These are phyloP conservation scores for Colletotrichum phormii DNA, from an alignment of 2,329 filamentous ascomycete species.

Conservation along the genomic window DNA sequence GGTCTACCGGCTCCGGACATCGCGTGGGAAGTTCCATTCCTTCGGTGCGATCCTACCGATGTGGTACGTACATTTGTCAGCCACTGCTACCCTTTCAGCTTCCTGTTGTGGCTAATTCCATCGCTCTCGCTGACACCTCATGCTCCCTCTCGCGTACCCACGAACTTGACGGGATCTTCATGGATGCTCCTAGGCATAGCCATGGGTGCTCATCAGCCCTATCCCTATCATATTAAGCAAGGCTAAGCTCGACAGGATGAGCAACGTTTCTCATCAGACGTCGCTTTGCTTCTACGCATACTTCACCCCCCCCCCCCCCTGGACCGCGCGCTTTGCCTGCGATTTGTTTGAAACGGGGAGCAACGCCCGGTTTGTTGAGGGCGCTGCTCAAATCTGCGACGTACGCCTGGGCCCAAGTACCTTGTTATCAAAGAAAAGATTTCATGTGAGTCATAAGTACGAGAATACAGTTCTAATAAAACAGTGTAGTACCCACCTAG, in stretches of 20 bases:
- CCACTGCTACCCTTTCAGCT: no score
- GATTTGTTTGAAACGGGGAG: slow-evolving; percentile 20
- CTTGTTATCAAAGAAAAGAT: no score
- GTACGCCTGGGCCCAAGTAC: neutral
- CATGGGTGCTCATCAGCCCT: neutral
- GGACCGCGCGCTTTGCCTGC: slow-evolving; percentile 3
- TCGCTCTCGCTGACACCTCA: neutral
- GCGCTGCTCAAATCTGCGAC: neutral
- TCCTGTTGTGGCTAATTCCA: neutral
- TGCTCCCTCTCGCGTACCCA: neutral
- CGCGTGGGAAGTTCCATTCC: neutral
- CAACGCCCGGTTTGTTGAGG: slow-evolving; percentile 6
- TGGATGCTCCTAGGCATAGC: neutral
- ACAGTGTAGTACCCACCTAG: no score
- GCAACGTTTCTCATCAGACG: neutral
- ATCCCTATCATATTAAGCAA: neutral
- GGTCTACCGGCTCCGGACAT: neutral
- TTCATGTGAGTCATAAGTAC: no score
- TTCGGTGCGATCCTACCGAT: neutral
- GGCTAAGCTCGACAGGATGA: neutral
- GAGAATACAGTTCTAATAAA: no score
- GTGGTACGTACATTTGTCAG: neutral
- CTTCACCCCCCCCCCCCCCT: neutral
- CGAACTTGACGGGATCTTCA: neutral
- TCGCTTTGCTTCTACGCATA: neutral